Base-by-base conservation (phyloP, 495 filamentous ascomycete species). In the Recurvomyces mirabilis region DNA sequence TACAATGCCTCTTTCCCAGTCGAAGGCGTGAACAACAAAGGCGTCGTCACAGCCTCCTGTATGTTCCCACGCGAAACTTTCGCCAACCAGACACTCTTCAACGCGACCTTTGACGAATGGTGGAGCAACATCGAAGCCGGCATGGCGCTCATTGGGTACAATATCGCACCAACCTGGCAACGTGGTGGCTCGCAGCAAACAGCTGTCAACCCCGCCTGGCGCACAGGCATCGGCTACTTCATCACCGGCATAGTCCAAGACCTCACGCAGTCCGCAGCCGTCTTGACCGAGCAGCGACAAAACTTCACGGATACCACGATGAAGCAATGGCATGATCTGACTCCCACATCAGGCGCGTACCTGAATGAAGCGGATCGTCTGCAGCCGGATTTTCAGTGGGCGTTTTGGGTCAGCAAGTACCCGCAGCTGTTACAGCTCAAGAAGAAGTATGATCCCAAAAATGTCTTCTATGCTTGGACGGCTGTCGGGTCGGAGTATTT, bases 401-500 rank as follows among this genome's bases (percentile, higher is more conserved):
- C 20, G n/a, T 41, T 49, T 19, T 49, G 38, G 13, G 46, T 38
- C 20, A 6, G 24, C 15, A 49, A 49, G 11, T 49, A 49, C 21
- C 36, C 25, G 10, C 24, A 15, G 19, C 46, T 49, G 14, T 20
- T 49, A 4, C 19, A 23, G 11, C 23, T 49, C 15, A 49, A 49
- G 39, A 49, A 43, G 5, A 42, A 35, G 13, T 43, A 49, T 20
- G 46, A 49, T 35, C 46, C 46, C 2, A 24, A 13, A 0, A 7
- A 43, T 43, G 21, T 49, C 11, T 49, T 49, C 20, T 49, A 49
- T 28, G 46, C 46, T 0, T 26, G 17, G 14, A 43, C 39, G 2
- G 46, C 38, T 4, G 46, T 49, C 5, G 46, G 46, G 4, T 39
- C 32, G 10, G 46, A 49, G 24, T 49, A 33, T 23, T 49, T 29